phyloP scores from a whole-genome alignment of 305 asterid genomes.

The Euphrasia arctica region DNA sequence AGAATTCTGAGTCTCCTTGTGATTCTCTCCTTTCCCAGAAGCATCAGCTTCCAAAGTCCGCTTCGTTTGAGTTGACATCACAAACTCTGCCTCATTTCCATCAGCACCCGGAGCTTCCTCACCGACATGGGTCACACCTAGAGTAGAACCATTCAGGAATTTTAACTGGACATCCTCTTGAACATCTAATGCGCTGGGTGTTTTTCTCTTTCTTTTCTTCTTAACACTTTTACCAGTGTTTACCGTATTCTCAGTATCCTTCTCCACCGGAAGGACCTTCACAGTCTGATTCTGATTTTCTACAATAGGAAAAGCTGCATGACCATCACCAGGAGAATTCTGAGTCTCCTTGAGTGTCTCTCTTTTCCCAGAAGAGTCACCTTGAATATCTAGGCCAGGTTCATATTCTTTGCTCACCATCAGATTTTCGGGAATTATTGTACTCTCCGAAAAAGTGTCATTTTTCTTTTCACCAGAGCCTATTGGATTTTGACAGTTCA shows the following conservation, averaged over 20 bases:
- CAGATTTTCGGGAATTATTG: no score
- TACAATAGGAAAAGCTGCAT: constrained; percentile 24
- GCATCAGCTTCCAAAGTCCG: constrained; percentile 22
- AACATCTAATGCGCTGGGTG: constrained; percentile 25
- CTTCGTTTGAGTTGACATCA: constrained; percentile 23
- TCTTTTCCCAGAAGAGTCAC: not conserved
- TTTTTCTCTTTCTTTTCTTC: constrained; percentile 38
- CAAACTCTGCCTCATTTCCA: constrained; percentile 25
- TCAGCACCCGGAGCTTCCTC: not conserved
- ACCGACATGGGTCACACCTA: not conserved
- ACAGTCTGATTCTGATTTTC: constrained; percentile 31
- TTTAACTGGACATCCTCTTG: constrained; percentile 24
- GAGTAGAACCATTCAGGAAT: not conserved
- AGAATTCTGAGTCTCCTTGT: constrained; percentile 16
- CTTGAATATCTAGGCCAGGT: no score
- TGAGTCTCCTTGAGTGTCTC: constrained; percentile 9
- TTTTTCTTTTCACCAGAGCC: no score
- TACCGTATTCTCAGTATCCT: constrained; percentile 15
- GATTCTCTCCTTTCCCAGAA: constrained; percentile 11
- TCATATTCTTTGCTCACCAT: no score
- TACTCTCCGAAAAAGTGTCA: no score
- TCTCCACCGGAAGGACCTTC: constrained; percentile 29
- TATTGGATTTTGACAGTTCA: not conserved
- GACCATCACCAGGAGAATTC: constrained; percentile 21
- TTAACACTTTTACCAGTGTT: constrained; percentile 26